A percentile compares a stretch with the other conserved stretches of the same genome.
phyloP scores from a whole-genome alignment of 805 yeast genomes.

The Kodamaea nitidulidarum region DNA sequence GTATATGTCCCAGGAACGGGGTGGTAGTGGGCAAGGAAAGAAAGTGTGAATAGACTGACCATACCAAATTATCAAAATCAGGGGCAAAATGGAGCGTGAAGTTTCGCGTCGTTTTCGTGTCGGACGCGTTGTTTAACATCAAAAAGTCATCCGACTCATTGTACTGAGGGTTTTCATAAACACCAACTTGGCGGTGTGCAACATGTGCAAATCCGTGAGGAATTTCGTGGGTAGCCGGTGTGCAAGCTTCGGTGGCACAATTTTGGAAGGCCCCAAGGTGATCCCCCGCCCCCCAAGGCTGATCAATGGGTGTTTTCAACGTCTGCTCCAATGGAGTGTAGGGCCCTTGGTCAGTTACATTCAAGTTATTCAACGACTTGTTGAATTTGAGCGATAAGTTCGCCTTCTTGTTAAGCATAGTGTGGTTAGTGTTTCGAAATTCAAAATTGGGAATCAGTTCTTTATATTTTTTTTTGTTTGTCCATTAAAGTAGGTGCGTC shows the following conservation, averaged over 20 bases:
- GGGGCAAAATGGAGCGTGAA: conserved; percentile 35
- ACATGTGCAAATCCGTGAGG: conserved; percentile 4
- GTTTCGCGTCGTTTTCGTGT: conserved; percentile 17
- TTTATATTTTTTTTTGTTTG: conserved; percentile 4
- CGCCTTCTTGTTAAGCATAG: conserved; percentile 17
- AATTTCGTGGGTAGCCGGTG: background rate
- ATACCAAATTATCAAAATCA: conserved; percentile 33
- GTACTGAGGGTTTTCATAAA: conserved; percentile 31
- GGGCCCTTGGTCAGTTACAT: conserved; percentile 24
- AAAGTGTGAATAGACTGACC: conserved; percentile 31
- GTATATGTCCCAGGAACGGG: conserved; percentile 39
- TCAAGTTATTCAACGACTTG: conserved; percentile 24
- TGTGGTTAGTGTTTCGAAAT: background rate
- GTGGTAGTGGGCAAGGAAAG: conserved; percentile 42
- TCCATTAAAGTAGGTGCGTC: conserved; percentile 1
- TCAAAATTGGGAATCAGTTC: background rate
- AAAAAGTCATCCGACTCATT: conserved; percentile 41
- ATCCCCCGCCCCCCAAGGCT: conserved; percentile 14
- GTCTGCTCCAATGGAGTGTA: conserved; percentile 45
- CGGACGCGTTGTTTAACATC: conserved; percentile 15
- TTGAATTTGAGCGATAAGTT: conserved; percentile 34
- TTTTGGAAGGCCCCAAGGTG: conserved; percentile 5
- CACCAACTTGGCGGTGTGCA: conserved; percentile 9
- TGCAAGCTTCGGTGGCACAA: conserved; percentile 8
- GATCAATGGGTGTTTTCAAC: conserved; percentile 36